Base-by-base conservation (phyloP, 345 rosid species). In the Aegle marmelos region DNA sequence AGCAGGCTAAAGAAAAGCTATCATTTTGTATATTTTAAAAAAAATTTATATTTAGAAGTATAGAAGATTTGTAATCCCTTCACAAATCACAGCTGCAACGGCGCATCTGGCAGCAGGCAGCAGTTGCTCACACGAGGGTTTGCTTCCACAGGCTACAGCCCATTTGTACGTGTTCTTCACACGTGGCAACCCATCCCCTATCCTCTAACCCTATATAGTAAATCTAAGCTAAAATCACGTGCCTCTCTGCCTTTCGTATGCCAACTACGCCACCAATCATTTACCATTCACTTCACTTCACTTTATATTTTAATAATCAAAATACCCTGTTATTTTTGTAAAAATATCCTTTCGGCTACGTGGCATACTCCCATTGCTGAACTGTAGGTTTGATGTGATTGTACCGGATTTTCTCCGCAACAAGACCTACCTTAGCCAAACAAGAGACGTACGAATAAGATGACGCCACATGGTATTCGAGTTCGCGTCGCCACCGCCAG, bases 401-500 rank as follows among this genome's bases (percentile, higher is more conserved):
- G 37, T 59, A 77, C n/a, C 3, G 2, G 69, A 86, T 79, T 1
- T 1, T 9, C 37, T 21, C 34, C 71, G 65, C 41, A 7, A 0
- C 5, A 14, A 59, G 64, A 77, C 82, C 78, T 77, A 70, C 54
- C 75, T 6, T 75, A 60, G 22, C 78, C 53, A 25, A 28, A 72
- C 81, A 45, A 27, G 13, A 22, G 1, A 48, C 1, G 0, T 7
- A 25, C 86, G 68, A 77, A 79, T 80, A 0, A 60, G 7, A 71
- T 54, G 0, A 1, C 27, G 86, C 80, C 88, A 85, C 82, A 63
- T 78, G 6, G 28, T 9, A 9, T 3, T 1, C 73, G 10, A 69
- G 70, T 75, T 74, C 76, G 65, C 77, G 63, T 76, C 81, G 53
- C 81, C 82, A 72, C 90, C 83, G 84, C 57, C 25, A 45, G 81